Evolutionary conservation across 768 basidiomycete species (phyloP), one percentile per base, ranked within the genome.

Genomic region (Strobilomyces echinocephalus): DNA sequence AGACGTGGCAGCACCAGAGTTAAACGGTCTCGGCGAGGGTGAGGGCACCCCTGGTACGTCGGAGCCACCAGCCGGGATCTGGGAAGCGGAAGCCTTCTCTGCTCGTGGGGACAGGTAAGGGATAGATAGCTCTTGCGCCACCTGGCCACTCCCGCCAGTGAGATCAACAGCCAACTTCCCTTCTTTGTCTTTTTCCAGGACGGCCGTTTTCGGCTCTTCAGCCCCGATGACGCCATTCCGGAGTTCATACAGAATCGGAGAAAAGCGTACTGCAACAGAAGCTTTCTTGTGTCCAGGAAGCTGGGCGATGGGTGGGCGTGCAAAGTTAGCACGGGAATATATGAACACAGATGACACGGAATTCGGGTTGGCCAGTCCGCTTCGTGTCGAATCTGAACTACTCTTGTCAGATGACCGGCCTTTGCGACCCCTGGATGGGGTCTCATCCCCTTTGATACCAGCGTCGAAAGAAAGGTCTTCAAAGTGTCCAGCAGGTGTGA

Each of bases 401-500:
- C 38, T 52, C 40, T 59, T 69, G 41, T 74, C 64, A 5, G 74
- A 68, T 0, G 82, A 79, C 52, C 80, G 74, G 6, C 77, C 73
- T 57, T 82, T 87, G 56, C 84, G 74, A 24, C 86, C 85, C 53
- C 85, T 75, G 30, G 74, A 60, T 5, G 83, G 80, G 4, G 78
- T 77, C 50, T 62, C 64, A 47, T 72, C 72, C 30, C 66, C 71
- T 57, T 68, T 70, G 39, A 47, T 28, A 6, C 41, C 51, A 12
- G 73, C 71, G 10, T 67, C 48, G 46, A 80, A 83, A 14, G 88
- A 83, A 4, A 91, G 88, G 68, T 98, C 95, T 66, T 98, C 95
- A 63, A 97, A 97, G 65, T 95, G 91, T 1, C 97, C 97, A 1
- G 97, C 95, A 0, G 97, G 97, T 0, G 97, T 98, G 59, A 98